Percentiles rank a stretch among this genome's conserved stretches.
Conservation (phyloP, 805 yeast genomes). For the Sugiyamaella qingdaonensis region DNA sequence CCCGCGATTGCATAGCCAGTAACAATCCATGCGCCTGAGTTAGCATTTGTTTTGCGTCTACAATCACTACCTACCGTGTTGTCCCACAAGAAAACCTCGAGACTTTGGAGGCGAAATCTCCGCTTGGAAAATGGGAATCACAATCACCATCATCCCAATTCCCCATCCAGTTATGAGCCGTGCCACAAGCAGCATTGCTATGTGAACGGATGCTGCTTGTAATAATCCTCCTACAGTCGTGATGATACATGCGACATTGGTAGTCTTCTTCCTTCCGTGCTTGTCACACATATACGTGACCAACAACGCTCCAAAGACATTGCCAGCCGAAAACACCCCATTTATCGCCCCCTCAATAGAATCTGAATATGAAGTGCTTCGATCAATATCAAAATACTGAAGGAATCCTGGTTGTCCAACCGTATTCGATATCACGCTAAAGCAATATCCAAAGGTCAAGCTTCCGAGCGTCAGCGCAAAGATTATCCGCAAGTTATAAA, state of each 20-base stretch:
- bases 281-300: conserved; percentile 1
- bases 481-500: not conserved
- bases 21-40: not conserved
- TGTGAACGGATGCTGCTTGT: not conserved
- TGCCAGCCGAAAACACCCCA: conserved; percentile 3
- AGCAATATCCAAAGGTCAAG: conserved; percentile 8
- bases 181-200: not conserved
- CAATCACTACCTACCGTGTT: not conserved
- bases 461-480: conserved; percentile 7
- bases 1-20: conserved; percentile 1
- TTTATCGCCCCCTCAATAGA: conserved; percentile 8
- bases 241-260: not conserved
- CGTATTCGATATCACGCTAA: conserved; percentile 9
- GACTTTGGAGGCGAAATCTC: conserved; percentile 1
- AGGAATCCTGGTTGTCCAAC: conserved; percentile 13
- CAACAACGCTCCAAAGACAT: not conserved
- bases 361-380: conserved; percentile 4
- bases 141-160: conserved; percentile 1
- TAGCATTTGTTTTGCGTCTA: too few species aligned
- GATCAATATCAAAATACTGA: conserved; percentile 5
- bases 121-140: not conserved
- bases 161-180: conserved; percentile 1
- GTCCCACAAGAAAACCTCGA: not conserved
- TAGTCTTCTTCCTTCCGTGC: not conserved
- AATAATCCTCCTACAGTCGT: not conserved